Conservation (phyloP, 2,329 filamentous ascomycete species). For the Colletotrichum limetticola region DNA sequence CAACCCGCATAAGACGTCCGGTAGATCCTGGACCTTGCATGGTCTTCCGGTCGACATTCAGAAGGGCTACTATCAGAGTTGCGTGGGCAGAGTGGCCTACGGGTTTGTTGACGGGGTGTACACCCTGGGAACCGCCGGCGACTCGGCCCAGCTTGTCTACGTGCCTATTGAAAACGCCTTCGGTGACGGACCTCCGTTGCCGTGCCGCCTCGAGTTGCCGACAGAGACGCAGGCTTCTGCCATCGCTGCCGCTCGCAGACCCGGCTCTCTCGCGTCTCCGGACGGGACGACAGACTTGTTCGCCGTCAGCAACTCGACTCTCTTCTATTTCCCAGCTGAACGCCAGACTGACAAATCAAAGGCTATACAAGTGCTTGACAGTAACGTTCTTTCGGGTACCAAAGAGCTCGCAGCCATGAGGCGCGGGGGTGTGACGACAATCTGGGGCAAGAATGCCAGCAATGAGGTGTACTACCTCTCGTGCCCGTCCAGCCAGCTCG, state of each 20-base stretch:
- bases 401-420: neutral
- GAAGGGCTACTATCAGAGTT: neutral
- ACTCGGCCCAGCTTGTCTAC: neutral
- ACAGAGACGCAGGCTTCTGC: neutral
- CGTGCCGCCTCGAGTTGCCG: neutral
- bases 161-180: neutral
- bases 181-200: neutral
- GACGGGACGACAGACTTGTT: neutral
- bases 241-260: neutral
- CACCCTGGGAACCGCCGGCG: neutral
- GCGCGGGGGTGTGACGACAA: neutral
- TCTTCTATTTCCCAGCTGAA: neutral
- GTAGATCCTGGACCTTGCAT: neutral
- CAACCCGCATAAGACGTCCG: neutral
- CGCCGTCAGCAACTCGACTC: neutral
- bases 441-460: neutral
- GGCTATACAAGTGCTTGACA: fast-evolving
- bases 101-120: neutral
- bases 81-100: neutral
- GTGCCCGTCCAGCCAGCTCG: neutral
- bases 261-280: neutral
- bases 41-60: neutral
- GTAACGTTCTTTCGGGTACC: neutral
- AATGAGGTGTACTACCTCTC: neutral
- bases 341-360: neutral